Conservation (phyloP, 768 basidiomycete genomes). For the Psilocybe tampanensis region DNA sequence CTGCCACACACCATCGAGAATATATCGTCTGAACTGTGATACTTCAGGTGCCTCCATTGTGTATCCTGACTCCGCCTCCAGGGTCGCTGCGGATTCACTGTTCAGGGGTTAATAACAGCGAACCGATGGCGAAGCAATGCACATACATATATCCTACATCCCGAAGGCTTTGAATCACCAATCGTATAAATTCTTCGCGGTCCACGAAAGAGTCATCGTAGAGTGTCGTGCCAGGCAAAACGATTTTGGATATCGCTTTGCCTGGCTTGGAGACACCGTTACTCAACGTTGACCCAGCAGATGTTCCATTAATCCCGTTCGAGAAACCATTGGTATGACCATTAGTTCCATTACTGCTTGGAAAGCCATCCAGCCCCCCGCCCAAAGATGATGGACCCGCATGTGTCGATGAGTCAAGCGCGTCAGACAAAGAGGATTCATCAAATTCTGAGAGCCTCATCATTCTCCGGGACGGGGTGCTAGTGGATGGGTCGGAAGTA, state of each 20-base stretch:
- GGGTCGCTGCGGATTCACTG: conserved; percentile 85
- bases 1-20: conserved; percentile 80
- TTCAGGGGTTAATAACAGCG: conserved; percentile 5
- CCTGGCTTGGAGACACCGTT: conserved; percentile 57
- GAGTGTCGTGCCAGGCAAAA: conserved; percentile 70
- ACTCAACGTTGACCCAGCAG: conserved; percentile 31
- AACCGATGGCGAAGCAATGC: conserved; percentile 3
- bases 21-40: conserved; percentile 75
- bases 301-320: conserved; percentile 38
- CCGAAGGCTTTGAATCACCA: conserved; percentile 86
- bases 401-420: conserved; percentile 43
- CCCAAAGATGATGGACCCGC: conserved; percentile 55
- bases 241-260: conserved; percentile 60
- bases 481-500: conserved; percentile 35
- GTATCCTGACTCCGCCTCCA: conserved; percentile 94
- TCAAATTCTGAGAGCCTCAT: conserved; percentile 60
- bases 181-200: conserved; percentile 87
- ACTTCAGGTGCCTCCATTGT: conserved; percentile 79
- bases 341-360: conserved; percentile 29
- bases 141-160: conserved; percentile 83
- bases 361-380: conserved; percentile 22
- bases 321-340: conserved; percentile 44
- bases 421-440: conserved; percentile 43
- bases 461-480: conserved; percentile 33
- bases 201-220: conserved; percentile 81